A percentile compares a stretch with the other conserved stretches of the same genome.
Conservation (phyloP, 164 flowering plant species). For the Santalum album region DNA sequence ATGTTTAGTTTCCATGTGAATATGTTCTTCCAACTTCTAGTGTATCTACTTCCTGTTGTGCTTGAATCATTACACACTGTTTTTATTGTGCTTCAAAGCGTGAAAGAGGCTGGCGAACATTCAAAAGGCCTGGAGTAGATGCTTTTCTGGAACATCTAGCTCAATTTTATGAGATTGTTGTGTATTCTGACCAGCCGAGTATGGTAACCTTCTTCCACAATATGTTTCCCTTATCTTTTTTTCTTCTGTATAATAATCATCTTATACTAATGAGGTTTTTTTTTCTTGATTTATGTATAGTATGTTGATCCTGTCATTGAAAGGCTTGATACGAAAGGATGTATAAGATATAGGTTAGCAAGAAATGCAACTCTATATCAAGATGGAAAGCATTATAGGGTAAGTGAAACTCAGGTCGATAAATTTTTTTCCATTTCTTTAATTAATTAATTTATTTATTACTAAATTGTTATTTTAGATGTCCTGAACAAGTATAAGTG, state of each 20-base stretch:
- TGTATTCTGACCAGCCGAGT: constrained; percentile 67
- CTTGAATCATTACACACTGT: too few species aligned
- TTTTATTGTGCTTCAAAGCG: constrained; percentile 37
- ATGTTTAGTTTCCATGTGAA: too few species aligned
- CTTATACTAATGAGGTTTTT: not conserved
- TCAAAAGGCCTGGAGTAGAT: constrained; percentile 96
- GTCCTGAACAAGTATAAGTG: too few species aligned
- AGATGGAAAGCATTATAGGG: constrained; percentile 11
- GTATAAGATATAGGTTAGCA: constrained; percentile 7
- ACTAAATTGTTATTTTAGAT: too few species aligned
- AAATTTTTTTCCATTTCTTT: not conserved
- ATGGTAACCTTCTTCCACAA: constrained; percentile 35
- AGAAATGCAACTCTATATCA: constrained; percentile 11
- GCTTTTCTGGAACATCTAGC: constrained; percentile 80
- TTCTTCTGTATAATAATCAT: not conserved
- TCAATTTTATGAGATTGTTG: constrained; percentile 76
- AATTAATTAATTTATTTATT: too few species aligned
- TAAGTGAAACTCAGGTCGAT: not conserved
- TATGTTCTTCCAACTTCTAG: too few species aligned
- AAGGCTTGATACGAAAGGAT: constrained; percentile 8
- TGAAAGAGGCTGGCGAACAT: constrained; percentile 95
- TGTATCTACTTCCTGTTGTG: too few species aligned
- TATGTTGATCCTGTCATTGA: constrained; percentile 7
- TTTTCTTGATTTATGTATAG: constrained; percentile 1
- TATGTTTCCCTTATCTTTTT: not conserved